Percentiles rank a stretch among this genome's conserved stretches.
These are phyloP conservation scores for Trichosanthes cucumerina DNA, from an alignment of 306 rosid species.

Conservation along the genomic window DNA sequence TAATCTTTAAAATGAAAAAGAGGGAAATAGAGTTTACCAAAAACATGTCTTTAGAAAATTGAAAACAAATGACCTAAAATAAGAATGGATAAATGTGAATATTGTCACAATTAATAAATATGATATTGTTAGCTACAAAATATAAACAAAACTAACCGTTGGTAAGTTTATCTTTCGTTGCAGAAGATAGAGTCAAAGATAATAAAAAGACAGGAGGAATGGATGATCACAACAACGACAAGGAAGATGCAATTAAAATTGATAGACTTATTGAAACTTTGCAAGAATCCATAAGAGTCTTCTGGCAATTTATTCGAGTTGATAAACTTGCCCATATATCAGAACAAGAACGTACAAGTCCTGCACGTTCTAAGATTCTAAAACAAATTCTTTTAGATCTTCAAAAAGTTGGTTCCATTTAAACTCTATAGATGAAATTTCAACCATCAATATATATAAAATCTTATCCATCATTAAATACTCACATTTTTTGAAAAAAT, in stretches of 20 bases:
- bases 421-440: not conserved
- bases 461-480: not conserved
- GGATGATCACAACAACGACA: not conserved
- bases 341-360: conserved; percentile 35
- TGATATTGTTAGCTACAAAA: not conserved
- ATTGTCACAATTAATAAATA: no score
- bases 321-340: conserved; percentile 43
- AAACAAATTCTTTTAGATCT: conserved; percentile 36
- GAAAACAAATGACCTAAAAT: no score
- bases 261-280: conserved; percentile 48
- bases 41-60: no score
- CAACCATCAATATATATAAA: not conserved
- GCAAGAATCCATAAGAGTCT: conserved; percentile 70
- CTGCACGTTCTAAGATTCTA: conserved; percentile 39
- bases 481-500: not conserved
- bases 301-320: conserved; percentile 62
- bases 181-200: not conserved
- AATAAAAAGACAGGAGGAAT: conserved; percentile 21
- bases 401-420: conserved; percentile 36
- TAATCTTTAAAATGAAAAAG: no score
- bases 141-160: not conserved
- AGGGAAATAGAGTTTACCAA: no score
- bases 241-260: conserved; percentile 33
- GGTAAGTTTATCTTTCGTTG: not conserved
- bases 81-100: no score